Base-by-base conservation (phyloP, 1,139 yeast genomes). In the Geotrichum restrictum region DNA sequence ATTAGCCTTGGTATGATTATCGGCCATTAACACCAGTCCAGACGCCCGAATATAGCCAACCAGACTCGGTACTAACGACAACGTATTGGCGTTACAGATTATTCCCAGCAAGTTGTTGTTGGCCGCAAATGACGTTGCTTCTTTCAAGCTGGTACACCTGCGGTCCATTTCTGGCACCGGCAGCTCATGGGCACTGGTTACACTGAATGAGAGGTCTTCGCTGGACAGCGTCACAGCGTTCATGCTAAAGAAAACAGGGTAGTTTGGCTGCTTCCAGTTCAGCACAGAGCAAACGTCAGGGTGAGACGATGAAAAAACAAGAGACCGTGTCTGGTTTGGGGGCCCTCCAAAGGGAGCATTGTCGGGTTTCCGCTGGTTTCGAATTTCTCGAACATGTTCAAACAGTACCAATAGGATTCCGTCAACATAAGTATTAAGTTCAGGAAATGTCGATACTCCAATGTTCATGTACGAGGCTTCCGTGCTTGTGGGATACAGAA, bases 231-330 rank as follows among this genome's bases (percentile, higher is more conserved):
- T 50, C 21, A 64, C 55, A 0, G 62, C 66, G 45, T 81, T 84
- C 80, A 91, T 81, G 50, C 83, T 80, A 69, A 87, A 85, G 60
- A 93, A 84, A 0, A 93, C 98, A 0, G 98, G 97, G 70, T 86
- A 93, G 68, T 91, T 93, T 3, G 98, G 98, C 70, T 93, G 98
- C 69, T 93, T 93, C 98, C 98, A 93, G 69, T 93, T 93, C 61
- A 93, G 74, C 48, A 88, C 86, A 18, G 96, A 88, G 69, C 98
- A 93, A 18, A 89, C 88, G 48, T 83, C 80, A 32, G 96, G 86
- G 68, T 89, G 89, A 48, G 88, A 81, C 0, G 97, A 88, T 16
- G 95, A 80, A 68, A 93, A 86, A 6, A 91, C 82, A 34, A 93
- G 73, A 0, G 93, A 82, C 55, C 95, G 74, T 32, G 74, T 72